phyloP scores from a whole-genome alignment of 345 rosid genomes.

The Physaria fendleri region DNA sequence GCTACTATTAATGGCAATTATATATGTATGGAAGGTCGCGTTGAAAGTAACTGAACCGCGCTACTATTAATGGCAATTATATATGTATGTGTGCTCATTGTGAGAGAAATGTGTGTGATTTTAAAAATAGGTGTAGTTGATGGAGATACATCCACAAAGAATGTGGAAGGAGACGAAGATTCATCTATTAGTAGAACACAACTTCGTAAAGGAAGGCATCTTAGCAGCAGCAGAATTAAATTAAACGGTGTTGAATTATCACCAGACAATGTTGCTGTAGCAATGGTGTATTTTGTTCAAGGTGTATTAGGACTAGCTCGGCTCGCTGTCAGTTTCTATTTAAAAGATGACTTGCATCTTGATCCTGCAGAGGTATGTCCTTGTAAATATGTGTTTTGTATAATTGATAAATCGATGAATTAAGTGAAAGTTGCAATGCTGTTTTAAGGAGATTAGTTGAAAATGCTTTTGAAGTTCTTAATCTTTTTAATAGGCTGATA shows the following conservation, averaged over 20 bases:
- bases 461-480: neutral
- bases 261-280: conserved; percentile 87
- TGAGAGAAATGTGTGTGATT: neutral
- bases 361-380: conserved; percentile 94
- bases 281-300: conserved; percentile 98
- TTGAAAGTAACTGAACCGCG: neutral
- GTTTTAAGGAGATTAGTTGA: neutral
- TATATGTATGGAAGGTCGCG: no score
- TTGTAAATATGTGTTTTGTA: conserved; percentile 10
- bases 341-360: conserved; percentile 91
- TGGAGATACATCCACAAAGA: conserved; percentile 41
- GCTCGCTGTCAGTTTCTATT: conserved; percentile 88
- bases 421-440: neutral
- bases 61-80: no score
- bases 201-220: conserved; percentile 35
- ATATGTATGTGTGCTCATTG: neutral
- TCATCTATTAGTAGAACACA: conserved; percentile 25
- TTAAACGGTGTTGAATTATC: conserved; percentile 75
- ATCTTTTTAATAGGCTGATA: conserved; percentile 43
- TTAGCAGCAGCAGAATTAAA: conserved; percentile 32
- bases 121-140: conserved; percentile 49
- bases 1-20: no score
- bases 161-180: conserved; percentile 43
- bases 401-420: no score
- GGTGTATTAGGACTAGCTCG: conserved; percentile 93